Percentiles rank a stretch among this genome's conserved stretches.
Evolutionary conservation across 1,139 yeast genomes (phyloP).

Genomic region (Pneumocystis carinii): DNA sequence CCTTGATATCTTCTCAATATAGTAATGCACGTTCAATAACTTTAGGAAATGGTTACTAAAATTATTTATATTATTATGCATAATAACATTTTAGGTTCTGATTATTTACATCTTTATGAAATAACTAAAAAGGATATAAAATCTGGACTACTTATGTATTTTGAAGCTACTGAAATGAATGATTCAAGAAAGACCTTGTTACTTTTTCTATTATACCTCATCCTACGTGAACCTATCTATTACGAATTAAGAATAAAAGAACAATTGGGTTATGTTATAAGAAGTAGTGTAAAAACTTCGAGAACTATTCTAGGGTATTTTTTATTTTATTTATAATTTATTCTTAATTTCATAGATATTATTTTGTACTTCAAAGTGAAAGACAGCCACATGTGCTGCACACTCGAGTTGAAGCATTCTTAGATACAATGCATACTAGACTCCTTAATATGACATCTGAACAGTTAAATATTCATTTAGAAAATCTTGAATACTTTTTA

Average conservation of each 20-base stretch:
- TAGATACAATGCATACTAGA: constrained; percentile 27
- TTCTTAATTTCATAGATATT: background rate
- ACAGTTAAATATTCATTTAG: too few species aligned
- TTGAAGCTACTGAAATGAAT: constrained; percentile 46
- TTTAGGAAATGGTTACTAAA: background rate
- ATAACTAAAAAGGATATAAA: constrained; percentile 51
- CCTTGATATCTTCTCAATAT: background rate
- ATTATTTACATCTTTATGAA: constrained; percentile 29
- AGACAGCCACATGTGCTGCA: constrained; percentile 63
- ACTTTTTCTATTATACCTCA: constrained; percentile 53
- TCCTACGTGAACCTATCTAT: constrained; percentile 75
- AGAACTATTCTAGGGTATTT: constrained; percentile 71
- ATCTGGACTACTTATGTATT: constrained; percentile 66
- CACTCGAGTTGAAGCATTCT: constrained; percentile 57
- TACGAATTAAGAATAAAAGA: constrained; percentile 82
- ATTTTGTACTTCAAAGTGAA: constrained; percentile 75
- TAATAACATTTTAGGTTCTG: background rate
- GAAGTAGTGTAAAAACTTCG: constrained; percentile 53
- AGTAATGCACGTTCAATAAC: background rate
- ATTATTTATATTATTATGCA: background rate
- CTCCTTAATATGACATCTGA: too few species aligned
- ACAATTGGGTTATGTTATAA: constrained; percentile 82
- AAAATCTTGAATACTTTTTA: too few species aligned
- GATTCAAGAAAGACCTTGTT: constrained; percentile 25
- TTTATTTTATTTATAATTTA: background rate